Evolutionary conservation across 257 asterid species (phyloP).

Genomic region (Ligustrum vulgare): DNA sequence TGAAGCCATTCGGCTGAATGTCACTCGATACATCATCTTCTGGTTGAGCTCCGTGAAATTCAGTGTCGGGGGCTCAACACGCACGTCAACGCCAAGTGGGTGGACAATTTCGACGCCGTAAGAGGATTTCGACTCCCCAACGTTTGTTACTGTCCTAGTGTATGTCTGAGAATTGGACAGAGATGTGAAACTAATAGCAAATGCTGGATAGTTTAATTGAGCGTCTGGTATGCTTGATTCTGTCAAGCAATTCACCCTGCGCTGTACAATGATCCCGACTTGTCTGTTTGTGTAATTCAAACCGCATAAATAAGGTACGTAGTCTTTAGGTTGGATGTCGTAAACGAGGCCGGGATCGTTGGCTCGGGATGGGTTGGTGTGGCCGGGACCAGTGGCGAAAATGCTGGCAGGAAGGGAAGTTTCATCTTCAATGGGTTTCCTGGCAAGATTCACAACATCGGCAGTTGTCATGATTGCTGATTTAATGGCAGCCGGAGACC

Average conservation of each 20-base stretch:
- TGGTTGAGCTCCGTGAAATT: conserved; percentile 28
- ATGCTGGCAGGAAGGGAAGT: conserved; percentile 28
- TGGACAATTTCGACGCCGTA: conserved; percentile 22
- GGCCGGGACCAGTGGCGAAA: conserved; percentile 50
- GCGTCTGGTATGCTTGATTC: conserved; percentile 30
- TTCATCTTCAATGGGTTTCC: conserved; percentile 34
- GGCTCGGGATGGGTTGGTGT: conserved; percentile 45
- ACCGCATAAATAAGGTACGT: conserved; percentile 49
- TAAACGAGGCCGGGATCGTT: conserved; percentile 52
- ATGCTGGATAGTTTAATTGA: conserved; percentile 47
- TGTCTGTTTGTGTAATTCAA: conserved; percentile 35
- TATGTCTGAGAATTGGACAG: conserved; percentile 31
- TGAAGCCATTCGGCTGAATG: conserved; percentile 14
- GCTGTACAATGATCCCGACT: conserved; percentile 14
- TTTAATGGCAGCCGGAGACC: conserved; percentile 51
- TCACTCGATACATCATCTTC: conserved; percentile 38
- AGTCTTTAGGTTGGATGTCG: conserved; percentile 43
- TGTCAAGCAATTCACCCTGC: conserved; percentile 26
- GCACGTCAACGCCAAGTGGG: conserved; percentile 32
- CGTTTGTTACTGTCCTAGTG: conserved; percentile 40
- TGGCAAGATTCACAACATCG: conserved; percentile 26
- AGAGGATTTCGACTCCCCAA: conserved; percentile 34
- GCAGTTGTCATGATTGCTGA: conserved; percentile 57
- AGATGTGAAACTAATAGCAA: conserved; percentile 25
- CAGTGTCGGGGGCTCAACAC: conserved; percentile 31